A percentile compares a stretch with the other conserved stretches of the same genome.
These are phyloP conservation scores for Xylariaceae sp. DNA, from an alignment of 2,329 filamentous ascomycete genomes.

Conservation along the genomic window DNA sequence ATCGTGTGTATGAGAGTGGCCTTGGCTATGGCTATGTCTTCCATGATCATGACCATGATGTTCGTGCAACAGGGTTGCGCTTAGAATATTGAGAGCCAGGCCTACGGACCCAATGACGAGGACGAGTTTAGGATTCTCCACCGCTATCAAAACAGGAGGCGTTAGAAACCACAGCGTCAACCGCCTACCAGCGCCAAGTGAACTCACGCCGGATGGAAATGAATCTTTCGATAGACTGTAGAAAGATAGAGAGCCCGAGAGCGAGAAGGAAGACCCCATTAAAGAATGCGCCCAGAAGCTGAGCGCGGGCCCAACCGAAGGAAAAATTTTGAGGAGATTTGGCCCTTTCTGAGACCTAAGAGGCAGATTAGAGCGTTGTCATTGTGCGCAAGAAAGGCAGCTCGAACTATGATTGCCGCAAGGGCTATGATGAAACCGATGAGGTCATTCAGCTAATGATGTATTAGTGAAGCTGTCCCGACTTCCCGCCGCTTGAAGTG, in stretches of 20 bases:
- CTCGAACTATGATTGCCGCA: constrained; percentile 63
- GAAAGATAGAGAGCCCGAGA: constrained; percentile 72
- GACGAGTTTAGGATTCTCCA: constrained; percentile 69
- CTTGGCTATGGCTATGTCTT: constrained; percentile 47
- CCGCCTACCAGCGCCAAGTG: not conserved
- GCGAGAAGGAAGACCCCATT: constrained; percentile 78
- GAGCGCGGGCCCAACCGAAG: constrained; percentile 79
- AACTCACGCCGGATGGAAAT: constrained; percentile 58
- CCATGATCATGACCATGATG: constrained; percentile 40
- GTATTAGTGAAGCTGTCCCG: constrained; percentile 15
- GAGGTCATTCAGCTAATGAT: constrained; percentile 64
- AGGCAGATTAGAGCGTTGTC: constrained; percentile 20
- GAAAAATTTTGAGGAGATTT: constrained; percentile 65
- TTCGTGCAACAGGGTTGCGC: constrained; percentile 70
- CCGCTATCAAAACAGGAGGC: constrained; percentile 47
- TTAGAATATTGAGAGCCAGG: constrained; percentile 70
- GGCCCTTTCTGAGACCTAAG: constrained; percentile 61
- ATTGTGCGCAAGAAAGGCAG: not conserved
- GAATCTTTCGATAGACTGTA: constrained; percentile 77
- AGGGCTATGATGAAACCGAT: constrained; percentile 72
- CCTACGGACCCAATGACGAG: constrained; percentile 74
- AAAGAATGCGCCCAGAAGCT: constrained; percentile 79
- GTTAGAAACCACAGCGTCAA: constrained; percentile 10
- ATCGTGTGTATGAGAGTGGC: constrained; percentile 31
- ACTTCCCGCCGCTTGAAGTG: not conserved